These are phyloP conservation scores for Murraya koenigii DNA, from an alignment of 345 rosid genomes.

Conservation along the genomic window DNA sequence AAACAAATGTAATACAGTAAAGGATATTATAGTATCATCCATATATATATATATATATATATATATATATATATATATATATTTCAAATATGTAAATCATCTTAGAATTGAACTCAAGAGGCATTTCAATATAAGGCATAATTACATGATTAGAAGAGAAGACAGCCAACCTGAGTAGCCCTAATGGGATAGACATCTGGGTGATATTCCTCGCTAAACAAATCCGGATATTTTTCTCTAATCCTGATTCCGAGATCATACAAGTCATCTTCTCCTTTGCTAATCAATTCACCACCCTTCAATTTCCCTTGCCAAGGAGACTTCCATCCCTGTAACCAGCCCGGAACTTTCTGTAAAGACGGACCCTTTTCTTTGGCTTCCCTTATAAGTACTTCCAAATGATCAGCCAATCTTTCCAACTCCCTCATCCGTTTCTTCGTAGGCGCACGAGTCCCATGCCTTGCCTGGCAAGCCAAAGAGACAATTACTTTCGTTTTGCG, in stretches of 20 bases:
- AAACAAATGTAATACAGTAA: background rate
- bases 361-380: constrained; percentile 51
- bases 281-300: constrained; percentile 78
- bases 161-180: constrained; percentile 69
- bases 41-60: too few relatives aligned
- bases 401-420: constrained; percentile 62
- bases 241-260: constrained; percentile 73
- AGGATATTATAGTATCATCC: background rate
- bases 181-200: constrained; percentile 74
- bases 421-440: constrained; percentile 82
- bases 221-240: constrained; percentile 61
- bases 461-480: constrained; percentile 47
- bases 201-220: constrained; percentile 80
- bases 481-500: background rate
- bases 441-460: constrained; percentile 97
- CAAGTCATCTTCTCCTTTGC: constrained; percentile 77
- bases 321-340: constrained; percentile 67
- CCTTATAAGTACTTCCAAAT: constrained; percentile 48
- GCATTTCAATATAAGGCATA: background rate
- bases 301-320: constrained; percentile 88
- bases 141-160: background rate
- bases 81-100: background rate
- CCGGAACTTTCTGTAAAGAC: constrained; percentile 51
- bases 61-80: too few relatives aligned
- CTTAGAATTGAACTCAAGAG: background rate